These are phyloP conservation scores for Kingdonia uniflora DNA, from an alignment of 164 flowering plant genomes.

Conservation along the genomic window DNA sequence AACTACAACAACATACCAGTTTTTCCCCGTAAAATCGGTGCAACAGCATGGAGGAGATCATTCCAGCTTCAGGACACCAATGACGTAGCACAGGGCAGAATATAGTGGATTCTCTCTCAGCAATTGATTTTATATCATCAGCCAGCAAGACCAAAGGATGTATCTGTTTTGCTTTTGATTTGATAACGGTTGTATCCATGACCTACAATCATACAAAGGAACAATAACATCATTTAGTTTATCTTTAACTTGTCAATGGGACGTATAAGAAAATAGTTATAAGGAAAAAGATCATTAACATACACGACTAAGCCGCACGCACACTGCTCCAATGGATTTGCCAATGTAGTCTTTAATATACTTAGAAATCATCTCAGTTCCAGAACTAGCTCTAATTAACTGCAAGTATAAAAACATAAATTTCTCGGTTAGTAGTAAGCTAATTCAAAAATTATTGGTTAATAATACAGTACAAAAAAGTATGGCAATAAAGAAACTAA, in stretches of 20 bases:
- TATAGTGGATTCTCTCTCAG: conserved; percentile 41
- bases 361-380: conserved; percentile 16
- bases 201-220: conserved; percentile 25
- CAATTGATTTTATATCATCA: conserved; percentile 44
- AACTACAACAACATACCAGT: conserved; percentile 33
- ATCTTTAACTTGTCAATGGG: conserved; percentile 4
- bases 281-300: neutral
- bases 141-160: conserved; percentile 72
- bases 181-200: conserved; percentile 20
- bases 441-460: neutral
- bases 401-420: conserved; percentile 12
- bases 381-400: conserved; percentile 20
- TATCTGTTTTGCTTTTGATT: conserved; percentile 23
- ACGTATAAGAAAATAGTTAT: neutral
- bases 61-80: conserved; percentile 56
- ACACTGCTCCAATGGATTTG: conserved; percentile 49
- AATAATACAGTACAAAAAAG: neutral
- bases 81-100: conserved; percentile 46
- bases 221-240: neutral
- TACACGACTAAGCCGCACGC: conserved; percentile 35
- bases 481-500: neutral
- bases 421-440: neutral
- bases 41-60: conserved; percentile 32
- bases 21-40: conserved; percentile 58
- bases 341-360: conserved; percentile 30